Conservation (phyloP, 2,329 filamentous ascomycete genomes). For the Seiridium cupressi region DNA sequence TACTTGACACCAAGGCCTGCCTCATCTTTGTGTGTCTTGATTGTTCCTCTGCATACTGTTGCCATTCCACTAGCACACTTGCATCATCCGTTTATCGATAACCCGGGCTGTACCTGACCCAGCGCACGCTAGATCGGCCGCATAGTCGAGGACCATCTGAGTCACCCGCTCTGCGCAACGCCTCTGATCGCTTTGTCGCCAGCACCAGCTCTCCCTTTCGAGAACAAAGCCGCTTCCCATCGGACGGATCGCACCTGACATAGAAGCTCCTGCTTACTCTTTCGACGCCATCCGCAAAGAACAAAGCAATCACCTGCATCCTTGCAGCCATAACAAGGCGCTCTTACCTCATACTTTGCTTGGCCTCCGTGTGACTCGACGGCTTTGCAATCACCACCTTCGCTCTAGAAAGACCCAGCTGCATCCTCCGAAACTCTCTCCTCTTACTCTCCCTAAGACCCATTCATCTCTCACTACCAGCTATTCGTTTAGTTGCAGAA, state of each 20-base stretch:
- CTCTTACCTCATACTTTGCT: constrained; percentile 4
- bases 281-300: background rate
- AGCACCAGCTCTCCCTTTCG: background rate
- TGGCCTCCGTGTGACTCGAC: constrained; percentile 7
- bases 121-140: background rate
- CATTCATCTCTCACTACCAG: constrained; percentile 1
- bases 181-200: background rate
- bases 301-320: background rate
- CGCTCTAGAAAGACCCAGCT: constrained; percentile 6
- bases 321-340: background rate
- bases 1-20: background rate
- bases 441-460: background rate
- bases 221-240: constrained; percentile 6
- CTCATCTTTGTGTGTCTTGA: background rate
- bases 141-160: constrained; percentile 6
- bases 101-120: background rate
- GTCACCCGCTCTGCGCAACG: constrained; percentile 1
- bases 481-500: constrained; percentile 5
- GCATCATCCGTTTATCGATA: constrained; percentile 1
- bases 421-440: background rate
- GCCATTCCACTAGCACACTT: background rate
- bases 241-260: constrained; percentile 1
- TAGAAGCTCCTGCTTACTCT: background rate
- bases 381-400: background rate
- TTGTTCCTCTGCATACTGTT: background rate